A percentile compares a stretch with the other conserved stretches of the same genome.
phyloP scores from a whole-genome alignment of 1,139 yeast species.

The Kazachstania sp. region DNA sequence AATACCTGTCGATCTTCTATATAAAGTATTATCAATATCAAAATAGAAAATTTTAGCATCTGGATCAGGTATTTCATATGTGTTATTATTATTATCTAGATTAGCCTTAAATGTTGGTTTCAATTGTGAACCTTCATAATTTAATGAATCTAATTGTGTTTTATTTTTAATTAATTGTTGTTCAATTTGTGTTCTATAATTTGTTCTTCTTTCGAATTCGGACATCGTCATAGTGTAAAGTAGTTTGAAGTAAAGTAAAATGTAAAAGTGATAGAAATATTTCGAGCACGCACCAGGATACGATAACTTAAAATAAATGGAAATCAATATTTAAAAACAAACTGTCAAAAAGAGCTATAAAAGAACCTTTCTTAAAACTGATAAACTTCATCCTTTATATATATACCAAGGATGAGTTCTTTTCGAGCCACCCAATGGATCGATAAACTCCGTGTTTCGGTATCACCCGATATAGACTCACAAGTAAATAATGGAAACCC shows the following conservation, averaged over 20 bases:
- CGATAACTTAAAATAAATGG: too few relatives aligned
- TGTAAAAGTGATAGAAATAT: too few relatives aligned
- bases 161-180: conserved; percentile 25
- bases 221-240: background rate
- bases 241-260: background rate
- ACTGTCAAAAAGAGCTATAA: too few relatives aligned
- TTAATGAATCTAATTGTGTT: conserved; percentile 25
- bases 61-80: conserved; percentile 11
- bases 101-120: conserved; percentile 17
- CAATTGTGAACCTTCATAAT: conserved; percentile 29
- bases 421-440: too few relatives aligned
- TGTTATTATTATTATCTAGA: conserved; percentile 9
- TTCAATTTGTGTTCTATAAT: conserved; percentile 19
- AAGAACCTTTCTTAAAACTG: too few relatives aligned
- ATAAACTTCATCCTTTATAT: too few relatives aligned
- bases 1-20: conserved; percentile 61
- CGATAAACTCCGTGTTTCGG: too few relatives aligned
- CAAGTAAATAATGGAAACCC: too few relatives aligned
- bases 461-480: too few relatives aligned
- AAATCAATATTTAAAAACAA: too few relatives aligned
- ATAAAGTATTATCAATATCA: conserved; percentile 88
- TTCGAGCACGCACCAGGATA: too few relatives aligned
- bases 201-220: conserved; percentile 2
- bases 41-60: conserved; percentile 55
- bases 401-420: too few relatives aligned